Percentiles rank a stretch among this genome's conserved stretches.
Conservation (phyloP, 2,329 filamentous ascomycete species). For the Xylariales sp. region DNA sequence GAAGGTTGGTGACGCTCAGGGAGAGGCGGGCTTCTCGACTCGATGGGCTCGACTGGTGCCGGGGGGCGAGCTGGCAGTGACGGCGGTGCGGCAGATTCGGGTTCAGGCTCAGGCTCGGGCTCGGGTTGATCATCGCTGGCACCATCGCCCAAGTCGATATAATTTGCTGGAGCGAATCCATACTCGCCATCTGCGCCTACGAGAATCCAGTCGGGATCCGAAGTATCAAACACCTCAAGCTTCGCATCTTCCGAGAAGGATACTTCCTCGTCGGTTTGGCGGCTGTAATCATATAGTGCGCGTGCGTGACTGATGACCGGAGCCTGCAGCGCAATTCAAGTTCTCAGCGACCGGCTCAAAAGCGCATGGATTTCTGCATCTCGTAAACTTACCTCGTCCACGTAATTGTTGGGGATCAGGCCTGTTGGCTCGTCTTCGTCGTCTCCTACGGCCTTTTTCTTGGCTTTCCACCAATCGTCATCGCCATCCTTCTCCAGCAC, state of each 20-base stretch:
- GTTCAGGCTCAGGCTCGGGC: slow-evolving; percentile 33
- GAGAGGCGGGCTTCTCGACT: slow-evolving; percentile 32
- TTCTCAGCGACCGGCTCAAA: slow-evolving; percentile 49
- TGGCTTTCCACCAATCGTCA: slow-evolving; percentile 91
- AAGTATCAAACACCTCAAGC: slow-evolving; percentile 81
- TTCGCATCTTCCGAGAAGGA: slow-evolving; percentile 88
- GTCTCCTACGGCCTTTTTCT: slow-evolving; percentile 78
- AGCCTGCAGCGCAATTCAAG: slow-evolving; percentile 43
- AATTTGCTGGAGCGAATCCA: slow-evolving; percentile 94
- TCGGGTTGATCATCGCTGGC: slow-evolving; percentile 28
- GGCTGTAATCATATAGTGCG: slow-evolving; percentile 96
- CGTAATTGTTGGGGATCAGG: slow-evolving; percentile 89
- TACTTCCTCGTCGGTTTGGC: slow-evolving; percentile 96
- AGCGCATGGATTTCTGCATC: neutral
- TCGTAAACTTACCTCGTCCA: slow-evolving; percentile 68
- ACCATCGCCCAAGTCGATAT: slow-evolving; percentile 69
- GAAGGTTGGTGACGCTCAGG: slow-evolving; percentile 26
- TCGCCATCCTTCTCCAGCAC: slow-evolving; percentile 76
- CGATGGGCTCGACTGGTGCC: slow-evolving; percentile 30
- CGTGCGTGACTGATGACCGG: slow-evolving; percentile 66
- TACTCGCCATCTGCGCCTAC: slow-evolving; percentile 81
- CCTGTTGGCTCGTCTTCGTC: slow-evolving; percentile 91
- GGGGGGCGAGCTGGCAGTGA: slow-evolving; percentile 35
- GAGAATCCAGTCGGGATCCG: slow-evolving; percentile 94
- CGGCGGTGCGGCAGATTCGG: slow-evolving; percentile 11